Base-by-base conservation (phyloP, 306 rosid species). In the Chamaecrista fasciculata region DNA sequence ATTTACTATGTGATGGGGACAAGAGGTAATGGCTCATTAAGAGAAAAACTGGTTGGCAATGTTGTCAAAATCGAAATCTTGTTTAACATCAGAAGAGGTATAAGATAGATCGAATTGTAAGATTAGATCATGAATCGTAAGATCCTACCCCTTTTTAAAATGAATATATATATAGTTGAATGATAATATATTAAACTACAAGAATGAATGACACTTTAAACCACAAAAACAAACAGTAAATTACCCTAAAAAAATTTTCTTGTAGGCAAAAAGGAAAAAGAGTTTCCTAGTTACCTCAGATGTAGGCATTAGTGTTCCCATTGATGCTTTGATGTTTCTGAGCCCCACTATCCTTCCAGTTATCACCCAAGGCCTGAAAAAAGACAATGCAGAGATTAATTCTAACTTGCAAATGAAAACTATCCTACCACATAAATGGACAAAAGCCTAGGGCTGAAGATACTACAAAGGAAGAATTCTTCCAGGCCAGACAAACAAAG, bases 311-410 rank as follows among this genome's bases (percentile, higher is more conserved):
- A 76, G 55, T 69, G 78, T 59, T 65, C 86, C 83, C 8, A 80
- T 62, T 55, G 88, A 74, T 67, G 82, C 82, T 62, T 64, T 69
- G 12, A 79, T 71, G 5, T 69, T 19, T 57, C 78, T 60, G 21
- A 34, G 76, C 39, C 87, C 79, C 1, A 62, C 64, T 49, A 69
- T 11, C 71, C 62, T 77, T 48, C 82, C 91, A 26, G 74, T 76
- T 47, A 87, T 51, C 43, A 86, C 85, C 96, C 89, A 92, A 23
- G 98, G 98, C 86, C 96, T 92, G 89, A 44, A 69, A 79, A 79
- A 49, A 62, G 73, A 58, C 19, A 75, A 44, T 11, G 56, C 53
- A 64, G 44, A 15, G 50, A 73, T 16, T 47, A 74, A 44, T 64
- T 46, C 40, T 34, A 62, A 62, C 26, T 40, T 23, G 73, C 23